These are phyloP conservation scores for Metarhizium anisopliae DNA, from an alignment of 2,329 filamentous ascomycete species.

Conservation along the genomic window DNA sequence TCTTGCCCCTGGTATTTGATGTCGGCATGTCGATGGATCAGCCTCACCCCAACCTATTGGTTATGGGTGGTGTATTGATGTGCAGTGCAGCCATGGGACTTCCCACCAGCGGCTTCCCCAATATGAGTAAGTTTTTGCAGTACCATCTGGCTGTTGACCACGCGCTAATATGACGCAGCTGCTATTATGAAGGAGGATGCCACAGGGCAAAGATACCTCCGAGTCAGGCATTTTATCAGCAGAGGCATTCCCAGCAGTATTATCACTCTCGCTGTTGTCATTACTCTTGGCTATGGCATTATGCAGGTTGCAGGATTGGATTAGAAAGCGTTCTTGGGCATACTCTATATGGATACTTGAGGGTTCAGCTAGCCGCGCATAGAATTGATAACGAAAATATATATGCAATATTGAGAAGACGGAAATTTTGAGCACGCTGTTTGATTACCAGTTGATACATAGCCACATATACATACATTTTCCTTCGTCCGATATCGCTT, in stretches of 20 bases:
- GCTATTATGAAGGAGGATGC: constrained; percentile 99
- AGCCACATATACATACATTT: too few relatives aligned
- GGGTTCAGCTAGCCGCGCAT: not conserved
- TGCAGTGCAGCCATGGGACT: constrained; percentile 93
- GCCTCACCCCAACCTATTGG: constrained; percentile 86
- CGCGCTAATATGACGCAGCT: constrained; percentile 41
- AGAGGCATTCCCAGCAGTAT: constrained; percentile 84
- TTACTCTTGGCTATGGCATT: constrained; percentile 82
- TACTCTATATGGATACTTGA: constrained; percentile 1
- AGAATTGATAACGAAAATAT: not conserved
- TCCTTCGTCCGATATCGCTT: too few relatives aligned
- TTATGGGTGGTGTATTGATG: constrained; percentile 94
- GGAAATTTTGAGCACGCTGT: too few relatives aligned
- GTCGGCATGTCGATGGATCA: constrained; percentile 80
- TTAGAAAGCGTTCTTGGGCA: constrained; percentile 13
- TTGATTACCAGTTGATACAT: too few relatives aligned
- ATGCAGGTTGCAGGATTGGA: constrained; percentile 68
- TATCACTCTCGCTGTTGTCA: constrained; percentile 69
- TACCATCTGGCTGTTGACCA: not conserved
- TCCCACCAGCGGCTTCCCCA: constrained; percentile 93
- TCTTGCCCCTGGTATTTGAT: constrained; percentile 80
- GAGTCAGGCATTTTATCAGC: constrained; percentile 90
- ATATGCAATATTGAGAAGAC: not conserved
- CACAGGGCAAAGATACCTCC: constrained; percentile 83
- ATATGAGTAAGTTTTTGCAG: constrained; percentile 76